Base-by-base conservation (phyloP, 2,329 filamentous ascomycete genomes). In the Apiospora hydei region DNA sequence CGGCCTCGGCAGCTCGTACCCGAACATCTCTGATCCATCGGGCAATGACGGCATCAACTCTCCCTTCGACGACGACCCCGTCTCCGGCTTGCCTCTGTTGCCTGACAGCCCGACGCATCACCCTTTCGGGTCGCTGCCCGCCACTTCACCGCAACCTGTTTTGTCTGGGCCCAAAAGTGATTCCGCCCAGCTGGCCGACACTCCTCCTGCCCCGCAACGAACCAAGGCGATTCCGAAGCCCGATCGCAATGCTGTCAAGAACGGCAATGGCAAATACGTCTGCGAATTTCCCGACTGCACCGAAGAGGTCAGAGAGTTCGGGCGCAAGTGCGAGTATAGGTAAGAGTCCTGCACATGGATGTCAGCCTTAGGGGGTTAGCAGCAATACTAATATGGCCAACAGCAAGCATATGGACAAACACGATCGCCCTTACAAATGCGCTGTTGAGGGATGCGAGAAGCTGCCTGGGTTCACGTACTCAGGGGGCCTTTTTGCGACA, bases 371-470 rank as follows among this genome's bases (percentile, higher is more conserved):
- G 18, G 43, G 43, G 11, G 26, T 30, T 53, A 41, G 46, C 7
- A 18, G 8, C n/a, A 71, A 41, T 44, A 34, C 64, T 51, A 41
- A 69, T 71, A 1, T 24, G 8, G 44, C 24, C 46, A 69, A 8
- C 75, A 97, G 94, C 80, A 98, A 98, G 84, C 96, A 98, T 81
- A 98, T 98, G 95, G 96, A 98, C 84, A 98, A 98, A 81, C 96
- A 98, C 81, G 95, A 98, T 77, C 89, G 96, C 16, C 96, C 96
- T 1, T 98, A 98, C 80, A 93, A 95, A 78, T 98, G 96, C 82
- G 87, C 86, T 30, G 91, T 92, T 61, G 88, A 90, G n/a, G 93
- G 93, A 49, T 98, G 96, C 82, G 94, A 96, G 78, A 98, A 98
- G 78, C 88, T 98, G 0, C 93, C 94, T 70, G 96, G 96, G 1